Conservation (phyloP, 805 yeast species). For the Pichia nakasei region DNA sequence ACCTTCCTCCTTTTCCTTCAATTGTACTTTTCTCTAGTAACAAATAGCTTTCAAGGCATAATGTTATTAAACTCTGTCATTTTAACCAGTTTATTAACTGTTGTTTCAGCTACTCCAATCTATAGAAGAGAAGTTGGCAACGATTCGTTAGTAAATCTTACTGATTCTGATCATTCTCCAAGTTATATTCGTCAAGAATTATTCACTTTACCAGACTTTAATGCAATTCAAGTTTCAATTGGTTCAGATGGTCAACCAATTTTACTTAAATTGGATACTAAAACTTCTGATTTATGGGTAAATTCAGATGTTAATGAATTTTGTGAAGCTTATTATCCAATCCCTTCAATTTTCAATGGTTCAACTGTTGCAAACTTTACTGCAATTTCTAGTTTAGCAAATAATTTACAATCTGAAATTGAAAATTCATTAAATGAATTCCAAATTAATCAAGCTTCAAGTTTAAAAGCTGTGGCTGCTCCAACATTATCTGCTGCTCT, state of each 20-base stretch:
- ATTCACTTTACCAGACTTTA: slow-evolving; percentile 11
- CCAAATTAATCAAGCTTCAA: slow-evolving; percentile 1
- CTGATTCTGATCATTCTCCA: not conserved
- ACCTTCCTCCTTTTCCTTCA: no score
- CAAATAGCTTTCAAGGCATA: not conserved
- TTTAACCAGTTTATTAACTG: slow-evolving; percentile 1
- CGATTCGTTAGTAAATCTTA: not conserved
- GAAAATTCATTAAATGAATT: slow-evolving; percentile 4
- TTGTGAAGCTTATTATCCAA: slow-evolving; percentile 10
- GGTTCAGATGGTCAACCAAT: slow-evolving; percentile 49
- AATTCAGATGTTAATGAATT: slow-evolving; percentile 17
- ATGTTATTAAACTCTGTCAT: slow-evolving; percentile 5
- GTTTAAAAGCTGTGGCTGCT: not conserved
- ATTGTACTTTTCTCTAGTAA: not conserved
- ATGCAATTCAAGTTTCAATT: slow-evolving; percentile 32
- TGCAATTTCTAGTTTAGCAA: slow-evolving; percentile 4
- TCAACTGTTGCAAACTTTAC: not conserved
- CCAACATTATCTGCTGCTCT: not conserved
- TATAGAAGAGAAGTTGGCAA: not conserved
- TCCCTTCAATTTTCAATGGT: slow-evolving; percentile 1
- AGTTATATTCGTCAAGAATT: slow-evolving; percentile 1
- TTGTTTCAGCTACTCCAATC: slow-evolving; percentile 5
- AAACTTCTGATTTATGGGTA: slow-evolving; percentile 61
- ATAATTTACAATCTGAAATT: not conserved
- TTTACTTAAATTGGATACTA: slow-evolving; percentile 52